These are phyloP conservation scores for Schizosaccharomyces cryophilus DNA, from an alignment of 805 yeast species.

Conservation along the genomic window DNA sequence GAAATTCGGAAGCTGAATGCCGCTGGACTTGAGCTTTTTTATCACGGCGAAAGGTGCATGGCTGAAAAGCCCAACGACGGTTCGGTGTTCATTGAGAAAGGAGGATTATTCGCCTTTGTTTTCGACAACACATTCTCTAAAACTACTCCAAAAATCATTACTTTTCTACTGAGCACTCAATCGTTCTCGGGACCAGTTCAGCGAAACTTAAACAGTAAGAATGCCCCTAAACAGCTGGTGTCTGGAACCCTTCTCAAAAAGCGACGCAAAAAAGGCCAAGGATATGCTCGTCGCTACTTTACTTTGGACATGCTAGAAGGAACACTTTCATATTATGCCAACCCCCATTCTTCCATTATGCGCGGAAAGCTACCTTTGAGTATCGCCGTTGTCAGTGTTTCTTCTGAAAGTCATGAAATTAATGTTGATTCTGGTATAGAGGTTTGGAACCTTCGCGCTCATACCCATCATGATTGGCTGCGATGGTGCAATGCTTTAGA, in stretches of 20 bases:
- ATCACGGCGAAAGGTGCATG: constrained; percentile 30
- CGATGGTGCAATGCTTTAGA: constrained; percentile 49
- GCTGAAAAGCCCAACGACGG: constrained; percentile 45
- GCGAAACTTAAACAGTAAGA: background rate
- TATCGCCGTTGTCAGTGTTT: constrained; percentile 62
- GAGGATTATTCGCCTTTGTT: constrained; percentile 64
- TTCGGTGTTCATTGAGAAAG: constrained; percentile 28
- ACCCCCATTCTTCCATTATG: constrained; percentile 42
- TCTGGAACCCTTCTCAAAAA: constrained; percentile 61
- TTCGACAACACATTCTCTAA: constrained; percentile 82
- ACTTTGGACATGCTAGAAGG: constrained; percentile 62
- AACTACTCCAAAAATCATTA: constrained; percentile 55
- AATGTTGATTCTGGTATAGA: constrained; percentile 87
- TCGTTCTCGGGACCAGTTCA: background rate
- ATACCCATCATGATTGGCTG: constrained; percentile 37
- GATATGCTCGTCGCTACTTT: constrained; percentile 66
- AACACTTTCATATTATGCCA: constrained; percentile 54
- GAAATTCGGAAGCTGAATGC: constrained; percentile 18
- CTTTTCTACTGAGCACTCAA: constrained; percentile 28
- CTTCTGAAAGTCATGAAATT: constrained; percentile 38
- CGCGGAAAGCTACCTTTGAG: constrained; percentile 83
- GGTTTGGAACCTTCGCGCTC: constrained; percentile 66
- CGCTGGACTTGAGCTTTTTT: constrained; percentile 26
- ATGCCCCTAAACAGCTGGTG: constrained; percentile 20
- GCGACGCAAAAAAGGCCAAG: constrained; percentile 64